phyloP scores from a whole-genome alignment of 2,329 filamentous ascomycete species.

The Xylariales sp. region DNA sequence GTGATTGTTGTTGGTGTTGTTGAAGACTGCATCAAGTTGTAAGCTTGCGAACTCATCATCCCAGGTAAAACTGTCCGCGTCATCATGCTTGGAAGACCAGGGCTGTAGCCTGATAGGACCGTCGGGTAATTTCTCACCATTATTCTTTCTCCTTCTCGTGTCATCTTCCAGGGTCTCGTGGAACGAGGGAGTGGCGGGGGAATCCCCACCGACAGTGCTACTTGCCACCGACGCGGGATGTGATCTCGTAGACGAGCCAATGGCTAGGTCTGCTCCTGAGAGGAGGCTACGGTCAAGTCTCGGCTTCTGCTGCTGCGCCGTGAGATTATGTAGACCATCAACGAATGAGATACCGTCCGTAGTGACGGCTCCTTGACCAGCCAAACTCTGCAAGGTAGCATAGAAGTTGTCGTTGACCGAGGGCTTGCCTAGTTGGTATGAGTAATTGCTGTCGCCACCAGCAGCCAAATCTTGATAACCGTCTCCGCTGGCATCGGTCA shows the following conservation, averaged over 20 bases:
- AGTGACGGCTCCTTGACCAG: constrained; percentile 29
- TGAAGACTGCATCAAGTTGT: constrained; percentile 17
- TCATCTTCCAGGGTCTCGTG: constrained; percentile 43
- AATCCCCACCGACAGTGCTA: constrained; percentile 51
- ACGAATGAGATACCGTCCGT: constrained; percentile 27
- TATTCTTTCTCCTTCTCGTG: constrained; percentile 44
- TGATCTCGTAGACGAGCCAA: constrained; percentile 34
- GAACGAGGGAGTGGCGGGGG: constrained; percentile 51
- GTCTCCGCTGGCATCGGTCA: constrained; percentile 45
- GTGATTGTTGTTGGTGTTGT: too few species aligned
- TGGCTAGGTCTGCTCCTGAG: constrained; percentile 39
- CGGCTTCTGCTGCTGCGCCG: constrained; percentile 26
- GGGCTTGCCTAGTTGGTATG: constrained; percentile 44
- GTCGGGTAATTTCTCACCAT: constrained; percentile 43
- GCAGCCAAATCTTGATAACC: constrained; percentile 36
- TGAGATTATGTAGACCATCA: constrained; percentile 14
- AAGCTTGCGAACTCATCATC: constrained; percentile 44
- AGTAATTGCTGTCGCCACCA: constrained; percentile 31
- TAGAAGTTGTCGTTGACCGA: constrained; percentile 32
- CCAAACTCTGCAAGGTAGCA: constrained; percentile 24
- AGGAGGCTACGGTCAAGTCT: constrained; percentile 37
- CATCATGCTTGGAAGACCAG: too few species aligned
- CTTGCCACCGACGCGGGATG: constrained; percentile 54
- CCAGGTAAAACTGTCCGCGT: constrained; percentile 19
- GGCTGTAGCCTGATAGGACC: neutral